These are phyloP conservation scores for Schwanniomyces polymorphus DNA, from an alignment of 805 yeast species.

Conservation along the genomic window DNA sequence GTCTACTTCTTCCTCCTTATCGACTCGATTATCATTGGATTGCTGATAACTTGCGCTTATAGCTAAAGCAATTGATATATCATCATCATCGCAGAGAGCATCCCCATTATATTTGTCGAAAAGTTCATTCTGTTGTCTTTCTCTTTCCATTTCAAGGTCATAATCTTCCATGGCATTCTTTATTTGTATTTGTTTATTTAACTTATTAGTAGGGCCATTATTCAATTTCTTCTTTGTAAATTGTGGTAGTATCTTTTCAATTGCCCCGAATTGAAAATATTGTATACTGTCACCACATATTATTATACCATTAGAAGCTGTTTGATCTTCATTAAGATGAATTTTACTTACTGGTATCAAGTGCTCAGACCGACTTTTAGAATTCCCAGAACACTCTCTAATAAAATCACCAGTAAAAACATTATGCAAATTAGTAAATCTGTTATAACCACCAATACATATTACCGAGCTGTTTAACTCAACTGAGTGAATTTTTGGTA, in stretches of 20 bases:
- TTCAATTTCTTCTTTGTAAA: constrained; percentile 14
- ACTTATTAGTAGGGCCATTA: constrained; percentile 21
- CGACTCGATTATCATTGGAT: background rate
- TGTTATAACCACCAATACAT: constrained; percentile 43
- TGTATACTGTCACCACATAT: constrained; percentile 43
- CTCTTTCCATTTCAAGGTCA: constrained; percentile 24
- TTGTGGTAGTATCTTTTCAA: constrained; percentile 1
- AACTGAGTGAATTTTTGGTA: constrained; percentile 19
- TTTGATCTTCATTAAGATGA: constrained; percentile 22
- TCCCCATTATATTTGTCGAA: constrained; percentile 50
- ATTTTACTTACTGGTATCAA: constrained; percentile 28
- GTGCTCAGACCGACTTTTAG: constrained; percentile 24
- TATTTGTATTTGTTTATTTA: constrained; percentile 20
- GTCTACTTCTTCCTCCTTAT: constrained; percentile 17
- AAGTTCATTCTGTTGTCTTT: constrained; percentile 21
- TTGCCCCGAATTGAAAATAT: constrained; percentile 48
- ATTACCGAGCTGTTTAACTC: constrained; percentile 35
- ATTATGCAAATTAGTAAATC: constrained; percentile 43
- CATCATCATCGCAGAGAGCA: constrained; percentile 36
- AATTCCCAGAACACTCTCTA: constrained; percentile 30
- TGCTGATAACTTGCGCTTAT: constrained; percentile 28
- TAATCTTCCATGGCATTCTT: constrained; percentile 38
- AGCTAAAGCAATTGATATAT: constrained; percentile 43
- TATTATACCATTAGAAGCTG: constrained; percentile 36
- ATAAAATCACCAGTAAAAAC: constrained; percentile 41